A percentile compares a stretch with the other conserved stretches of the same genome.
Conservation (phyloP, 208 protist species). For the Leishmania arabica region DNA sequence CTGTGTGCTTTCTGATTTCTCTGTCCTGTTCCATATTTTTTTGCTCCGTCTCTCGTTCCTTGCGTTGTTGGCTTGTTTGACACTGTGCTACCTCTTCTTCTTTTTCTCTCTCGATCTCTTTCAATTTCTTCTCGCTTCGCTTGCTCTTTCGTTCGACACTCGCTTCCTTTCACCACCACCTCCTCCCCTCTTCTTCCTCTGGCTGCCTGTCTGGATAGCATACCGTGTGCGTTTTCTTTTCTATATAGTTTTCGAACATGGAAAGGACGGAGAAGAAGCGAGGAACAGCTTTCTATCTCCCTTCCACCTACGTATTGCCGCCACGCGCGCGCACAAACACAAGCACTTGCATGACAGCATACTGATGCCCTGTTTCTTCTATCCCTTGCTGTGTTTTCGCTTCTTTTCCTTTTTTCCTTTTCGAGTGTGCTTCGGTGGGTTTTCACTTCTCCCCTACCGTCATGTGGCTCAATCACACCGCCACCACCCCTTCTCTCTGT, state of each 20-base stretch:
- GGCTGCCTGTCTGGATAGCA: background rate
- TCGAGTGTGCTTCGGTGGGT: background rate
- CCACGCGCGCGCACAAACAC: background rate
- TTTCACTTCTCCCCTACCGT: background rate
- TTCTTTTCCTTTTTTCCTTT: background rate
- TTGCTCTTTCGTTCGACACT: background rate
- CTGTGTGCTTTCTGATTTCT: background rate
- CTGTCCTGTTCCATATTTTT: background rate
- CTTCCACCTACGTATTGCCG: constrained; percentile 1
- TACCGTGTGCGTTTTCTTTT: background rate
- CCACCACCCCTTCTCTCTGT: background rate
- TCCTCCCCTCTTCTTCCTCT: background rate
- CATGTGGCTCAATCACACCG: background rate
- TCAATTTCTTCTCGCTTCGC: background rate
- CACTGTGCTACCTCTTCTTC: background rate
- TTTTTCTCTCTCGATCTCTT: background rate
- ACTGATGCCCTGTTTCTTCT: background rate
- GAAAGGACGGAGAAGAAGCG: background rate
- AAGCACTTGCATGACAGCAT: background rate
- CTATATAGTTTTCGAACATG: background rate
- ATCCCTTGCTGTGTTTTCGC: background rate
- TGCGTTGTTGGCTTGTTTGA: background rate
- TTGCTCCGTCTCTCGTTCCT: background rate
- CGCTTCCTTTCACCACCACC: background rate
- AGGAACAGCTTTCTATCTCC: background rate